Conservation (phyloP, 139 green algal genomes). For the Microglena sp. region DNA sequence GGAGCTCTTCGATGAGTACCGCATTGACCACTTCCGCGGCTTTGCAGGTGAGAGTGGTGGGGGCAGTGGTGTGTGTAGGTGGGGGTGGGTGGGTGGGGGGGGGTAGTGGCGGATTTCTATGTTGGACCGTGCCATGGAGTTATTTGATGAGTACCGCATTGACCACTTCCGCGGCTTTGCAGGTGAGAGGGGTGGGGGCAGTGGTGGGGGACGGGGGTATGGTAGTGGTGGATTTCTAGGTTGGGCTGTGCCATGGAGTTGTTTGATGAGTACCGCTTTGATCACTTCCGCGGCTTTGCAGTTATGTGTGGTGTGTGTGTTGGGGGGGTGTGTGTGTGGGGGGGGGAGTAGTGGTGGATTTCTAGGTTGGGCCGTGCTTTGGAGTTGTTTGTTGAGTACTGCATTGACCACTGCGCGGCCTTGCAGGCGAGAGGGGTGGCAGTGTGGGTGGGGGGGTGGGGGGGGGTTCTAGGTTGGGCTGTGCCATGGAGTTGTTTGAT, state of each 20-base stretch:
- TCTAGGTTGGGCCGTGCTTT: conserved; percentile 59
- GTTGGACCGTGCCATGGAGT: conserved; percentile 68
- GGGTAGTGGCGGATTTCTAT: neutral
- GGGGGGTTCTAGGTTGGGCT: too few species aligned
- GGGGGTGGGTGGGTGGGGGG: neutral
- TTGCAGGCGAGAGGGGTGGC: too few species aligned
- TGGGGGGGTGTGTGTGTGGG: neutral
- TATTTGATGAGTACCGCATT: conserved; percentile 93
- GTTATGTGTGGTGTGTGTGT: conserved; percentile 12
- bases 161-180: conserved; percentile 94
- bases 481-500: conserved; percentile 85
- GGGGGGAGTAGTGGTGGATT: neutral
- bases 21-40: conserved; percentile 95
- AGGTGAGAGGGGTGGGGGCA: conserved; percentile 15
- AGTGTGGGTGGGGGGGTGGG: too few species aligned
- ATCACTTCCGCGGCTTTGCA: conserved; percentile 92
- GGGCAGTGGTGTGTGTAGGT: neutral
- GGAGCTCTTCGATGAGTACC: conserved; percentile 89
- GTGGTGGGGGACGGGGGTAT: neutral
- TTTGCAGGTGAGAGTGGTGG: conserved; percentile 43
- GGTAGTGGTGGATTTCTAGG: neutral
- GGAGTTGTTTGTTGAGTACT: conserved; percentile 88
- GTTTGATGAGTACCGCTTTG: conserved; percentile 92
- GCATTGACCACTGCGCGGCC: conserved; percentile 95
- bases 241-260: conserved; percentile 75